Evolutionary conservation across 2,329 filamentous ascomycete genomes (phyloP).

Genomic region (Cadophora malorum): DNA sequence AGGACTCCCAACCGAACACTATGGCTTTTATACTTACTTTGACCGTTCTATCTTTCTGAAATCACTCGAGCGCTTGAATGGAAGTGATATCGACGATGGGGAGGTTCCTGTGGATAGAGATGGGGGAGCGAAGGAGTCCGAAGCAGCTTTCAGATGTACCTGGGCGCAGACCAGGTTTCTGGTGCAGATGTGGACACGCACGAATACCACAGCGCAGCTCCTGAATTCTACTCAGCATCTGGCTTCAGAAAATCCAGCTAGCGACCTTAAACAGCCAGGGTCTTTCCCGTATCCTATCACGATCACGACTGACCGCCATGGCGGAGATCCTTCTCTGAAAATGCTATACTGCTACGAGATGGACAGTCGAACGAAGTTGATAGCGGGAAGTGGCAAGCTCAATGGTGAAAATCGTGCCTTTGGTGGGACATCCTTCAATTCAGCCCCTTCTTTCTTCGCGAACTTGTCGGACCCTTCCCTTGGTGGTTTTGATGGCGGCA

Average conservation of each 20-base stretch:
- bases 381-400: constrained; percentile 51
- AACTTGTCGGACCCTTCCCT: constrained; percentile 52
- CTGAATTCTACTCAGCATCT: constrained; percentile 41
- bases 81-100: constrained; percentile 48
- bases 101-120: constrained; percentile 56
- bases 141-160: constrained; percentile 62
- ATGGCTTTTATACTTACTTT: constrained; percentile 93
- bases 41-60: constrained; percentile 85
- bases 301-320: constrained; percentile 66
- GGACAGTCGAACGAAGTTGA: constrained; percentile 53
- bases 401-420: constrained; percentile 57
- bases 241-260: constrained; percentile 38
- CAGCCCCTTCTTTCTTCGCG: constrained; percentile 46
- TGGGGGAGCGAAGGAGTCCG: constrained; percentile 59
- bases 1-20: constrained; percentile 81
- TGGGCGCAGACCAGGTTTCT: constrained; percentile 67
- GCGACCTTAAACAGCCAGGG: constrained; percentile 52
- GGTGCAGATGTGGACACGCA: constrained; percentile 70
- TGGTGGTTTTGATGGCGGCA: constrained; percentile 68
- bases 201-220: constrained; percentile 52
- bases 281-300: constrained; percentile 70
- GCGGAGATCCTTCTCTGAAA: constrained; percentile 60
- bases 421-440: constrained; percentile 61
- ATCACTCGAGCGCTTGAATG: constrained; percentile 57
- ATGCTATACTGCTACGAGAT: constrained; percentile 61